A percentile compares a stretch with the other conserved stretches of the same genome.
Conservation (phyloP, 164 flowering plant genomes). For the Dillenia turbinata region DNA sequence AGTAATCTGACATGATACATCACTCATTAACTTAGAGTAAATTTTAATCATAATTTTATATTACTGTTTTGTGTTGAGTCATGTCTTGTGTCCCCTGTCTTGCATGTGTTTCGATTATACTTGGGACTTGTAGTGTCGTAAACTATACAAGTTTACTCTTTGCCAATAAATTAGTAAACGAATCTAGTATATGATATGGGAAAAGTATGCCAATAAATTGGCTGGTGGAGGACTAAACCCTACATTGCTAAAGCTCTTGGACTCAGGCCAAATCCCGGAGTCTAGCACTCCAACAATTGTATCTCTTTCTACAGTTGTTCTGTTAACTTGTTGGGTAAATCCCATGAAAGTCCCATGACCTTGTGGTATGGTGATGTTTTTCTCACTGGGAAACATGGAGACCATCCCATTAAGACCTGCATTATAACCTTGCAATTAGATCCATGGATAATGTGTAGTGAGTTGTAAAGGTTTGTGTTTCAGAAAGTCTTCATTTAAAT, state of each 20-base stretch:
- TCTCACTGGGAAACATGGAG: slow-evolving; percentile 23
- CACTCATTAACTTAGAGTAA: no score
- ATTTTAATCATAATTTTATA: neutral
- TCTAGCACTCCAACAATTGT: slow-evolving; percentile 13
- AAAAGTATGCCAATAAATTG: no score
- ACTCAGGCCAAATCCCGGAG: neutral
- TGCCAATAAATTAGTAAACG: no score
- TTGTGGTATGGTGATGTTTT: slow-evolving; percentile 20
- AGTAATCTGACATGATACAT: no score
- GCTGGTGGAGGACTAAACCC: no score
- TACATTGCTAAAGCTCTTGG: neutral
- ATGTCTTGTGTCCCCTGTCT: slow-evolving; percentile 14
- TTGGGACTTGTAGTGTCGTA: no score
- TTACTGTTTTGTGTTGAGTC: no score
- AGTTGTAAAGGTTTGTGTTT: neutral
- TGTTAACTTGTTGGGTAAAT: slow-evolving; percentile 4
- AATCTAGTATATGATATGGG: no score
- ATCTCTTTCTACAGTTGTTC: slow-evolving; percentile 11
- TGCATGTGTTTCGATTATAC: slow-evolving; percentile 12
- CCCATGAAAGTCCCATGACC: slow-evolving; percentile 30
- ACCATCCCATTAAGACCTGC: slow-evolving; percentile 21
- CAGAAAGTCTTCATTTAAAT: neutral
- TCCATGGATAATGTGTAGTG: no score
- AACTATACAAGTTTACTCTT: no score
- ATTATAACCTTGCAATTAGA: neutral